These are phyloP conservation scores for Colletotrichum tropicicola DNA, from an alignment of 2,329 filamentous ascomycete genomes.

Conservation along the genomic window DNA sequence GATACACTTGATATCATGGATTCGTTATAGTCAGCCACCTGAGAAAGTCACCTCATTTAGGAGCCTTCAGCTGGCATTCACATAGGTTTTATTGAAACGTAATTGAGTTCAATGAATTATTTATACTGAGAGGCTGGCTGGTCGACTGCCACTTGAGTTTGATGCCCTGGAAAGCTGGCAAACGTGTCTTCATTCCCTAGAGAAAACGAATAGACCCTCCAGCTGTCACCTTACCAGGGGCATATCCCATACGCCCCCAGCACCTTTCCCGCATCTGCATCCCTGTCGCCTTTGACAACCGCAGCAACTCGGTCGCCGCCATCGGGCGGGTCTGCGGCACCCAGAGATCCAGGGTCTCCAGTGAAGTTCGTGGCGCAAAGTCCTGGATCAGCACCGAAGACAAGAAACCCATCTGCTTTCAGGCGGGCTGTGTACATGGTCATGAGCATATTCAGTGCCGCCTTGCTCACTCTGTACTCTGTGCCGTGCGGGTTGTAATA, in stretches of 20 bases:
- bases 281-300: neutral
- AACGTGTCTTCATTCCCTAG: neutral
- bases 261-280: neutral
- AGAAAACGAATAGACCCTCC: neutral
- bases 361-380: constrained; percentile 10
- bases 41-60: no score
- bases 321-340: neutral
- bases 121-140: no score
- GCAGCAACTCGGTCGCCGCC: neutral
- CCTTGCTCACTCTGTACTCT: constrained; percentile 47
- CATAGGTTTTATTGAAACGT: no score
- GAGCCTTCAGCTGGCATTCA: no score
- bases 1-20: no score
- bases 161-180: no score
- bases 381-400: neutral
- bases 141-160: no score
- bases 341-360: neutral
- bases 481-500: constrained; percentile 36
- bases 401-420: constrained; percentile 4
- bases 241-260: neutral
- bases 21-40: no score
- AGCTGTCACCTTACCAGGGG: neutral
- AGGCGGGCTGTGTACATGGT: constrained; percentile 41
- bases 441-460: constrained; percentile 51
- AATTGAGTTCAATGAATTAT: no score